Evolutionary conservation across 2,329 filamentous ascomycete genomes (phyloP), one percentile per base, ranked within the genome.

Genomic region (Ilyonectria mors-panacis): DNA sequence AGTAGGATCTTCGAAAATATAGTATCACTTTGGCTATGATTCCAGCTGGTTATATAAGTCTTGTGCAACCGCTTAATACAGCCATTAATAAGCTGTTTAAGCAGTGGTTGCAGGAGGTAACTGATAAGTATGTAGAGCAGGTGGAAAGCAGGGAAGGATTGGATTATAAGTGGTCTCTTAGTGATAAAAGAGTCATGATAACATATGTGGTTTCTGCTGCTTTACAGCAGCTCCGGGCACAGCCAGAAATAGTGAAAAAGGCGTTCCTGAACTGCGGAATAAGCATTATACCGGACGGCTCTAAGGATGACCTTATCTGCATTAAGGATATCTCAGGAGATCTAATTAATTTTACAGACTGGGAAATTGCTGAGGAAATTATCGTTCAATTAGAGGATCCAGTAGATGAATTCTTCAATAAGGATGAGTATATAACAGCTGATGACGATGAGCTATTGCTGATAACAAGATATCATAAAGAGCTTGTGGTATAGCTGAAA

Each of bases 241-340:
- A 19, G 30, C 17, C 53, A 44, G 51, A 63, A 12, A 12, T 63
- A 7, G 59, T 63, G 1, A 33, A 50, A 19, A 63, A 63, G 51
- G 44, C 59, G n/a, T 63, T 63, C 44, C 33, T 54, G 4, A 51
- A 63, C 23, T 63, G 53, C 30, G 53, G 60, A 13, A 63, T 63
- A 50, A 63, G 51, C 21, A 30, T 63, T n/a, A 21, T n/a, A 5
- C 44, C 53, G 3, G 53, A 63, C 30, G 53, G 60, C 26, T 17
- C 7, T 19, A 10, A 63, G n/a, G 30, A 54, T 15, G 12, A 30
- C 19, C 9, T 54, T 19, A 63, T 63, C 28, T 23, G 33, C 1
- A 63, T 63, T 44, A 63, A 63, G 42, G 39, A 33, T 33, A 33
- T 33, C 30, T 33, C 30, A 33, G 30, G 56, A 59, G 21, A 59